Evolutionary conservation across 495 filamentous ascomycete species (phyloP).

Genomic region (Schizothecium vesticola): DNA sequence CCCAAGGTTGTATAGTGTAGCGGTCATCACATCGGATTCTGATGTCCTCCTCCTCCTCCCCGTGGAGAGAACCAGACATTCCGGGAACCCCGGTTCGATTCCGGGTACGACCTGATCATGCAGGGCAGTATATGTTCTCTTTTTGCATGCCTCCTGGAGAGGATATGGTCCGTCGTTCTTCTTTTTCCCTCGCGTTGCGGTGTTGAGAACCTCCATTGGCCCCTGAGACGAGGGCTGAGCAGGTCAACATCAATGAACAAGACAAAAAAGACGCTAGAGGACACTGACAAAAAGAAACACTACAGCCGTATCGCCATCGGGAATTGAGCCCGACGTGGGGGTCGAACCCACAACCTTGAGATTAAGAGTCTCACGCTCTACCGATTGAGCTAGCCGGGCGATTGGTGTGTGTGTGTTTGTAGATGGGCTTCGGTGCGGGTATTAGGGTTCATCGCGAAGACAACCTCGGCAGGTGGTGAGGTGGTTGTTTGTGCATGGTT

Average conservation of each 20-base stretch:
- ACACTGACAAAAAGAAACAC: not conserved
- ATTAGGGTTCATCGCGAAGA: not conserved
- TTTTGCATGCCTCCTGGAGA: not conserved
- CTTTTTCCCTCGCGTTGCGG: not conserved
- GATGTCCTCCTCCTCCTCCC: not conserved
- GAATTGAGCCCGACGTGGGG: not conserved
- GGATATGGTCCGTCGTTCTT: not conserved
- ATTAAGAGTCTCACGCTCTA: slow-evolving; percentile 77
- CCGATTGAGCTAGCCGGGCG: slow-evolving; percentile 68
- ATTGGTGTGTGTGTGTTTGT: not conserved
- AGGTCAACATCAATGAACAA: not conserved
- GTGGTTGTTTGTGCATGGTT: too few relatives aligned
- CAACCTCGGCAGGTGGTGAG: not conserved
- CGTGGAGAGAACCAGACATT: not conserved
- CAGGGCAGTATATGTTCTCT: not conserved
- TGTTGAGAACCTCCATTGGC: too few relatives aligned
- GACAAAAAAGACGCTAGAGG: not conserved
- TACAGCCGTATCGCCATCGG: not conserved
- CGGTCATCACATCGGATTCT: not conserved
- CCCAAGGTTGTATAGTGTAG: not conserved
- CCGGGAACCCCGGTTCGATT: slow-evolving; percentile 32
- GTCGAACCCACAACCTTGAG: not conserved
- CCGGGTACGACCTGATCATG: slow-evolving; percentile 27
- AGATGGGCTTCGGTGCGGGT: not conserved
- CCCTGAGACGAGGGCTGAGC: not conserved